These are phyloP conservation scores for Microstegium vimineum DNA, from an alignment of 176 grass and related monocot genomes.

Conservation along the genomic window DNA sequence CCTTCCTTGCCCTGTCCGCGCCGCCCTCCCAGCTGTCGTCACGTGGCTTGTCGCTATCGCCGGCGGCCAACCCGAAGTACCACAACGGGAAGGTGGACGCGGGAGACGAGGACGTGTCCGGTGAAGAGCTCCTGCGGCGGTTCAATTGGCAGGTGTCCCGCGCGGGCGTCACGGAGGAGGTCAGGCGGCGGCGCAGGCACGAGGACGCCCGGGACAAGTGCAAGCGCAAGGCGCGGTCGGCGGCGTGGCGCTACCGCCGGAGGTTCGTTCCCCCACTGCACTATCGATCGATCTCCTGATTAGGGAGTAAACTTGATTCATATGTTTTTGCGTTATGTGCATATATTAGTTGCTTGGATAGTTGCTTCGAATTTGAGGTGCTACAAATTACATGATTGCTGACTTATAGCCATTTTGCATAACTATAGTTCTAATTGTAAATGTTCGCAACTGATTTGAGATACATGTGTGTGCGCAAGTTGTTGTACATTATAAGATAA, in stretches of 20 bases:
- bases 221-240: slow-evolving; percentile 56
- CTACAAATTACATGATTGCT: neutral
- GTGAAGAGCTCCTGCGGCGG: slow-evolving; percentile 40
- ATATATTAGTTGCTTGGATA: neutral
- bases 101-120: slow-evolving; percentile 37
- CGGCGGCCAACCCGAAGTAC: slow-evolving; percentile 36
- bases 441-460: too few relatives aligned
- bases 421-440: too few relatives aligned
- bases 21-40: neutral
- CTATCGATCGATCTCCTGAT: too few relatives aligned
- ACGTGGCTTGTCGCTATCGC: neutral
- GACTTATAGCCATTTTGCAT: neutral
- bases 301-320: neutral
- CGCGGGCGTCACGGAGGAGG: slow-evolving; percentile 58
- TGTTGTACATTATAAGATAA: neutral
- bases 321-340: neutral
- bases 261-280: slow-evolving; percentile 14
- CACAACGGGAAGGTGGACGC: slow-evolving; percentile 64
- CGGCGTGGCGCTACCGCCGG: neutral
- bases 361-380: neutral
- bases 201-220: slow-evolving; percentile 59
- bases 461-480: neutral
- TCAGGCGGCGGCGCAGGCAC: slow-evolving; percentile 53
- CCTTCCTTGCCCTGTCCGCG: neutral
- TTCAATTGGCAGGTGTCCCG: slow-evolving; percentile 49